Evolutionary conservation across 2,329 filamentous ascomycete species (phyloP).

Genomic region (Ascochyta viciae-villosae): DNA sequence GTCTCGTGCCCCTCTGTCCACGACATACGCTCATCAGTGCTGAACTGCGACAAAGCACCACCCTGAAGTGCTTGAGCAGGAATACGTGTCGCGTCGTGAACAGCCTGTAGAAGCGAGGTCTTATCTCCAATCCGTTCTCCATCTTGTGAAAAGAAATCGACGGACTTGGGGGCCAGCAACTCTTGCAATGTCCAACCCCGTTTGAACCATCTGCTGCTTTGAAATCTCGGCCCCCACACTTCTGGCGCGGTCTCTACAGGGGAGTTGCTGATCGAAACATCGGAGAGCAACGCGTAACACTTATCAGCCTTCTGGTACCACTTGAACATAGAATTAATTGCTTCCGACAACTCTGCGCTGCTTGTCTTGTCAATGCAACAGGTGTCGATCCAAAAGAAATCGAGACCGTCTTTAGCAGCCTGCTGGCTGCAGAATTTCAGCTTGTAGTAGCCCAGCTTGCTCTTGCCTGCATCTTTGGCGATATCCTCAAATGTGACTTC

Average conservation of each 20-base stretch:
- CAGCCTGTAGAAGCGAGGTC: background rate
- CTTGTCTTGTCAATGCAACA: conserved; percentile 24
- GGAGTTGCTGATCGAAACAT: background rate
- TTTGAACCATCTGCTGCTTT: background rate
- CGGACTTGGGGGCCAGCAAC: background rate
- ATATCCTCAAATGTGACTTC: too few relatives aligned
- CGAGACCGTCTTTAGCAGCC: background rate
- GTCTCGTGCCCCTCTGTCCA: background rate
- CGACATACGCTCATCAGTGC: background rate
- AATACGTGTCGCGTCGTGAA: background rate
- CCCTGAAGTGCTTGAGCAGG: background rate
- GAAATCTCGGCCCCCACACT: background rate
- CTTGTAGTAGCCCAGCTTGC: background rate
- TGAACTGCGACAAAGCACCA: background rate
- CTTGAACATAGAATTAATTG: conserved; percentile 22
- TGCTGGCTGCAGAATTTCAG: background rate
- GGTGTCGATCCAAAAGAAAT: conserved; percentile 19
- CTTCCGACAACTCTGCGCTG: conserved; percentile 10
- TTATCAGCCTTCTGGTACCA: conserved; percentile 17
- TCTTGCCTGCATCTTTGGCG: background rate
- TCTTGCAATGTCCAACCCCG: background rate
- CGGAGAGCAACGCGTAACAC: conserved; percentile 21
- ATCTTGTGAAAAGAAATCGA: background rate
- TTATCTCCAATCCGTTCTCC: background rate
- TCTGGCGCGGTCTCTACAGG: background rate